Percentiles rank a stretch among this genome's conserved stretches.
phyloP scores from a whole-genome alignment of 2,329 filamentous ascomycete genomes.

The Trichoderma semiorbis region DNA sequence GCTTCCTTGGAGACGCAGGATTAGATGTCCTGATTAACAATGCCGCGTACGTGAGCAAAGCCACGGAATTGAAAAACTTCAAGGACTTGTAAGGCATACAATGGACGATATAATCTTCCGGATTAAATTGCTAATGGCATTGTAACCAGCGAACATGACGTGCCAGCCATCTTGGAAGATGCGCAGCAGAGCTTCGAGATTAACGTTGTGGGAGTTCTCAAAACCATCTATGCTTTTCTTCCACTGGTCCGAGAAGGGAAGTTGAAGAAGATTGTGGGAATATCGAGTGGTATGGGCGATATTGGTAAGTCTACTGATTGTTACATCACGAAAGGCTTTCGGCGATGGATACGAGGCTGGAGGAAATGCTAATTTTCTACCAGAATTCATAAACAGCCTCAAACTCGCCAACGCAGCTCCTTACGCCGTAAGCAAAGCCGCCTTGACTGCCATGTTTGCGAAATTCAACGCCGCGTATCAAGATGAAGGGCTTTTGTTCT shows the following conservation, averaged over 20 bases:
- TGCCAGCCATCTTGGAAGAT: background rate
- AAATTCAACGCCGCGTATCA: background rate
- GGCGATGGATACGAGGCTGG: background rate
- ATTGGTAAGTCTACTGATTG: background rate
- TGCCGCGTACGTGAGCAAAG: background rate
- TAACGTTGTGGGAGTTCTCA: background rate
- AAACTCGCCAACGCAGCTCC: background rate
- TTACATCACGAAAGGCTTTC: accelerated
- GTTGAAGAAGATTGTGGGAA: background rate
- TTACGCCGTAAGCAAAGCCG: background rate
- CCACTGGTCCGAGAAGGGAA: background rate
- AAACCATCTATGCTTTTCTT: background rate
- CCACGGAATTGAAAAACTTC: background rate
- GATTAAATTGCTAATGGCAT: background rate
- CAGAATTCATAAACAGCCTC: background rate
- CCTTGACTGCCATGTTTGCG: background rate
- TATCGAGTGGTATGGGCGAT: background rate
- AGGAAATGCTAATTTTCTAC: background rate
- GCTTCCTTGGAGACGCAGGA: background rate
- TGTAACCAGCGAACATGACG: background rate
- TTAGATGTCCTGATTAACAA: background rate
- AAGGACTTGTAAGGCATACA: background rate
- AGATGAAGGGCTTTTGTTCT: background rate
- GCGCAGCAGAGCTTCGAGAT: background rate
- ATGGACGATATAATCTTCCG: background rate